Conservation (phyloP, 2,329 filamentous ascomycete genomes). For the Botrytis hyacinthi region DNA sequence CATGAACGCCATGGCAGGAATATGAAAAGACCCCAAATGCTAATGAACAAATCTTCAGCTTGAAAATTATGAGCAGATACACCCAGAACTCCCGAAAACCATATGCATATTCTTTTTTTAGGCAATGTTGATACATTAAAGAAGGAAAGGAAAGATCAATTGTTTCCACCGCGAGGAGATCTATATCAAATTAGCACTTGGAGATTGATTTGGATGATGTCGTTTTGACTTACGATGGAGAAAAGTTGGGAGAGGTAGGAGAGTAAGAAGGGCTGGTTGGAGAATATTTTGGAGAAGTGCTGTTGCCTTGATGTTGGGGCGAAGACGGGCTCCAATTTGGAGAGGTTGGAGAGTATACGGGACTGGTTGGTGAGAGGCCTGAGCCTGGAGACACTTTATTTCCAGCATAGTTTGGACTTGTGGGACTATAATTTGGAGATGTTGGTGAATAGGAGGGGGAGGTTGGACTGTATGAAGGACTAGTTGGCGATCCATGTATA, state of each 20-base stretch:
- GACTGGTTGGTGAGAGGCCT: slow-evolving; percentile 36
- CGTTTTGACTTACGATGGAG: slow-evolving; percentile 30
- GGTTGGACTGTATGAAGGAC: slow-evolving; percentile 36
- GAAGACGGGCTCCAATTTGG: slow-evolving; percentile 38
- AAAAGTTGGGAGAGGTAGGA: slow-evolving; percentile 36
- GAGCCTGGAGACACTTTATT: slow-evolving; percentile 34
- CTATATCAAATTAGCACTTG: slow-evolving; percentile 24
- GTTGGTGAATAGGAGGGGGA: slow-evolving; percentile 38
- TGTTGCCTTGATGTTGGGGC: slow-evolving; percentile 32
- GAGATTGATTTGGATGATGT: background rate
- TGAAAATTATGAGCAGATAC: slow-evolving; percentile 13
- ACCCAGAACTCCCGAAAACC: slow-evolving; percentile 22
- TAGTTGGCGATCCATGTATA: slow-evolving; percentile 35
- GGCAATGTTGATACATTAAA: slow-evolving; percentile 35
- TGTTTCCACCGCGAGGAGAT: slow-evolving; percentile 32
- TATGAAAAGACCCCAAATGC: slow-evolving; percentile 22
- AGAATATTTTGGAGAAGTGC: slow-evolving; percentile 43
- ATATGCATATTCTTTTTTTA: slow-evolving; percentile 27
- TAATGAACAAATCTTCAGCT: slow-evolving; percentile 22
- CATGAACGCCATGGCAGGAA: slow-evolving; percentile 16
- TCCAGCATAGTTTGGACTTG: slow-evolving; percentile 34
- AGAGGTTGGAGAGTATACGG: slow-evolving; percentile 37
- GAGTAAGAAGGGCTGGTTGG: slow-evolving; percentile 34
- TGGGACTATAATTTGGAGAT: slow-evolving; percentile 37
- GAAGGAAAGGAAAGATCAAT: slow-evolving; percentile 17